phyloP scores from a whole-genome alignment of 2,329 filamentous ascomycete genomes.

The Diaporthe caulivora region DNA sequence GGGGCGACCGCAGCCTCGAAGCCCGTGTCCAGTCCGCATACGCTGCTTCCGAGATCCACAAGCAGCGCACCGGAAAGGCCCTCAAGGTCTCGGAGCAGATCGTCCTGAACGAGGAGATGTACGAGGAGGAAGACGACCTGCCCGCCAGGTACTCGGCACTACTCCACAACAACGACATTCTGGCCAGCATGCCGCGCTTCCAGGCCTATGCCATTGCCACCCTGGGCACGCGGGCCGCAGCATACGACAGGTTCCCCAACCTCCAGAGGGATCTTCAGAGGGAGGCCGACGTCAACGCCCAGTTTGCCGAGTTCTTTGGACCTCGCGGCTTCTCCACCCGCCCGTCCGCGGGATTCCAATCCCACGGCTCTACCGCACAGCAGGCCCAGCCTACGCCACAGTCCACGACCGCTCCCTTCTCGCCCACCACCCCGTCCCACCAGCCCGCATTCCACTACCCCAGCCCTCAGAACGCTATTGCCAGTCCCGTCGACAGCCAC shows the following conservation, averaged over 20 bases:
- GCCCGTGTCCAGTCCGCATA: slow-evolving; percentile 89
- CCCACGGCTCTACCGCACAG: neutral
- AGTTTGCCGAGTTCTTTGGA: slow-evolving; percentile 33
- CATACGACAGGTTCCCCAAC: slow-evolving; percentile 18
- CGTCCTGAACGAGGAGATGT: slow-evolving; percentile 93
- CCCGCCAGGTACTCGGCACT: slow-evolving; percentile 56
- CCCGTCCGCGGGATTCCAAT: neutral
- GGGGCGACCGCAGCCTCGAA: slow-evolving; percentile 88
- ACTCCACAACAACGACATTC: slow-evolving; percentile 30
- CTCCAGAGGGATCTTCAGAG: slow-evolving; percentile 15
- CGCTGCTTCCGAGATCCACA: slow-evolving; percentile 91
- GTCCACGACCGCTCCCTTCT: slow-evolving; percentile 4
- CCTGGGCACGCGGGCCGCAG: slow-evolving; percentile 24
- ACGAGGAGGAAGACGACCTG: slow-evolving; percentile 90
- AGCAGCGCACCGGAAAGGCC: slow-evolving; percentile 84
- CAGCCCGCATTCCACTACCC: slow-evolving; percentile 25
- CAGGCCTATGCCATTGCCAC: slow-evolving; percentile 33
- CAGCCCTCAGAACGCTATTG: slow-evolving; percentile 18
- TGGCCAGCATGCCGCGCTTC: slow-evolving; percentile 30
- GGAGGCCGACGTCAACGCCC: slow-evolving; percentile 22
- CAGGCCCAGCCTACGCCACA: slow-evolving; percentile 14
- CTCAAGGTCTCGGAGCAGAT: slow-evolving; percentile 88
- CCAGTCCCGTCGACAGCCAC: slow-evolving; percentile 15
- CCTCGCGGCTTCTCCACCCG: slow-evolving; percentile 14
- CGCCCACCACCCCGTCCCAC: slow-evolving; percentile 1